Base-by-base conservation (phyloP, 108 stramenopile species). In the Aurantiochytrium sp. region DNA sequence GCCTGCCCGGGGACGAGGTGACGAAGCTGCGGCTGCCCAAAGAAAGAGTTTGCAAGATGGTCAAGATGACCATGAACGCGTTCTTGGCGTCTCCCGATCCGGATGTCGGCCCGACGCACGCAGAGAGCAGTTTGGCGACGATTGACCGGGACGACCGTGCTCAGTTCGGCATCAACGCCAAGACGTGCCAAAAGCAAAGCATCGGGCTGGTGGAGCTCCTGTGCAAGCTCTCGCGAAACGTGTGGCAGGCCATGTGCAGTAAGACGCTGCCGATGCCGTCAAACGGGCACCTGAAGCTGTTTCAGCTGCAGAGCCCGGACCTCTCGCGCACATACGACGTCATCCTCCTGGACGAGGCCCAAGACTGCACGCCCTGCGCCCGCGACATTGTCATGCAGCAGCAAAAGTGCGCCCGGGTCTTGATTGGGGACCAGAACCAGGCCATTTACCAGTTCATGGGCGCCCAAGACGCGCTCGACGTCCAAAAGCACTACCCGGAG, bases 321-420 rank as follows among this genome's bases (percentile, higher is more conserved):
- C 45, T 81, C 10, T 37, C 73, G 8, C 21, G 27, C 42, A 39
- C n/a, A 24, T 81, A 48, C 45, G 73, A 81, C 39, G 45, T 81
- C 17, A 81, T 81, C 3, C 12, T 81, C 10, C 24, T 81, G 45
- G 73, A 81, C 73, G 73, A 81, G 45, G 73, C 73, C 30, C 73
- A 81, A 81, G 73, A 81, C 45, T 81, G 73, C 45, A 81, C 39
- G n/a, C 73, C 73, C 30, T 81, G 73, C 24, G 45, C 45, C 6
- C 73, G 73, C 42, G 73, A 81, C 2, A 39, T 81, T 19, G 73
- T 81, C 17, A 81, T 81, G 73, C 73, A 81, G 30, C 73, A 81
- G 45, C 39, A n/a, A 6, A 24, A 42, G 12, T 41, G 39, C 27
- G 73, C 73, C 6, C 39, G 73, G 0, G 32, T 81, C 24, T 24